phyloP scores from a whole-genome alignment of 2,329 filamentous ascomycete genomes.

The Ophiostoma piceae region DNA sequence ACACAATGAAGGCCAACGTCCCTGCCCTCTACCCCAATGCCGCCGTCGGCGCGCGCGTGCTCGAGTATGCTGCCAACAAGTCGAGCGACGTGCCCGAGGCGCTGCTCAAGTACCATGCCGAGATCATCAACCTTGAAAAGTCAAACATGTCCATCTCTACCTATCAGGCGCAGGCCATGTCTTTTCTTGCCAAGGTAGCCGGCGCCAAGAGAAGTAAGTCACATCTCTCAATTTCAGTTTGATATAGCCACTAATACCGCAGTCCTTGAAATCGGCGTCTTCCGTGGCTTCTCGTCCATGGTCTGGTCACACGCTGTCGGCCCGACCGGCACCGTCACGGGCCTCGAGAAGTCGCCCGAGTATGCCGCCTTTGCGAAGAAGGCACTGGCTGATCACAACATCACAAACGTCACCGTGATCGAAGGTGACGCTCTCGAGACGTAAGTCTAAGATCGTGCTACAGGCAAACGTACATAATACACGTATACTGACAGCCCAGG shows the following conservation, averaged over 20 bases:
- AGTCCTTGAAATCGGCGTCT: slow-evolving; percentile 49
- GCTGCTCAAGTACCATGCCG: slow-evolving; percentile 41
- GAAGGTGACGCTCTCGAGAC: slow-evolving; percentile 44
- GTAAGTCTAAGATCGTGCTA: slow-evolving; percentile 33
- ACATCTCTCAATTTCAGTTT: slow-evolving; percentile 43
- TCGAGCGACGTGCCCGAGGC: slow-evolving; percentile 41
- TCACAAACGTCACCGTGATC: slow-evolving; percentile 44
- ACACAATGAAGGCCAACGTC: slow-evolving; percentile 38
- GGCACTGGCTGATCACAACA: slow-evolving; percentile 37
- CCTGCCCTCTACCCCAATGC: slow-evolving; percentile 41
- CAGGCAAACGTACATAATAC: neutral
- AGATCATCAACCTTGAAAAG: slow-evolving; percentile 26
- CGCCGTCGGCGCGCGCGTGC: slow-evolving; percentile 39
- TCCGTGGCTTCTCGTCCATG: slow-evolving; percentile 46
- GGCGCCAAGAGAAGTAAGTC: slow-evolving; percentile 40
- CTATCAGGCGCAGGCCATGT: slow-evolving; percentile 29
- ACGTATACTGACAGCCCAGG: slow-evolving; percentile 25
- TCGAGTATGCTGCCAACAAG: slow-evolving; percentile 40
- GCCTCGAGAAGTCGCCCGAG: slow-evolving; percentile 43
- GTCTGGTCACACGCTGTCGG: slow-evolving; percentile 46
- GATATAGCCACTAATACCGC: neutral
- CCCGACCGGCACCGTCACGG: slow-evolving; percentile 39
- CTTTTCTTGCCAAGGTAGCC: slow-evolving; percentile 40
- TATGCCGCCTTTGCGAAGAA: slow-evolving; percentile 41
- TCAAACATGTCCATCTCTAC: slow-evolving; percentile 30